These are phyloP conservation scores for Crithidia sp. DNA, from an alignment of 208 protist species.

Conservation along the genomic window DNA sequence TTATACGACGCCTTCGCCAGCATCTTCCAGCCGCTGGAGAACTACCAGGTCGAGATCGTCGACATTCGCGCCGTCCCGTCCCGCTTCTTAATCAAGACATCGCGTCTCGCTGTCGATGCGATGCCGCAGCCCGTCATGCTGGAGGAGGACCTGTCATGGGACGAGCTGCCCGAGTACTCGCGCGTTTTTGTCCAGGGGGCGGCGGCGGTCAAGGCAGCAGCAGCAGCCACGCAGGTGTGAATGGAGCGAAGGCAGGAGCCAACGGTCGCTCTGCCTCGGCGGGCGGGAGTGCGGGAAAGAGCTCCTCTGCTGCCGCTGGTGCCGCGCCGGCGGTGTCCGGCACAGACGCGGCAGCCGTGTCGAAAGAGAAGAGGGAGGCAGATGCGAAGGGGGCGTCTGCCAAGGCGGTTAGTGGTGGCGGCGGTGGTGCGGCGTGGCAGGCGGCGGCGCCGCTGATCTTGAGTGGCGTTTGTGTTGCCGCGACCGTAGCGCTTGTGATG, in stretches of 20 bases:
- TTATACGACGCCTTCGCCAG: conserved; percentile 83
- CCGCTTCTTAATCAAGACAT: conserved; percentile 75
- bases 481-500: conserved; percentile 28
- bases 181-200: conserved; percentile 44
- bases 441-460: conserved; percentile 31
- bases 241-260: too few species aligned
- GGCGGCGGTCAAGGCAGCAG: not conserved
- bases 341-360: too few species aligned
- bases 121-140: conserved; percentile 78
- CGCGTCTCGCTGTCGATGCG: conserved; percentile 62
- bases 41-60: conserved; percentile 84
- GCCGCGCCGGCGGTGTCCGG: too few species aligned
- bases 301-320: too few species aligned
- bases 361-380: too few species aligned
- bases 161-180: conserved; percentile 70
- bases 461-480: conserved; percentile 35
- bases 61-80: conserved; percentile 69
- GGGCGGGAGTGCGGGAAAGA: too few species aligned
- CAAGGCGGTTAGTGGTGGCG: not conserved
- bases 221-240: too few species aligned
- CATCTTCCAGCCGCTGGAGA: conserved; percentile 82
- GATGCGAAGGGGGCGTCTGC: too few species aligned
- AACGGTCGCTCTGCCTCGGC: too few species aligned
- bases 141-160: conserved; percentile 76
- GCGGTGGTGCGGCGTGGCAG: conserved; percentile 24